These are phyloP conservation scores for Fusarium armeniacum DNA, from an alignment of 2,329 filamentous ascomycete genomes.

Conservation along the genomic window DNA sequence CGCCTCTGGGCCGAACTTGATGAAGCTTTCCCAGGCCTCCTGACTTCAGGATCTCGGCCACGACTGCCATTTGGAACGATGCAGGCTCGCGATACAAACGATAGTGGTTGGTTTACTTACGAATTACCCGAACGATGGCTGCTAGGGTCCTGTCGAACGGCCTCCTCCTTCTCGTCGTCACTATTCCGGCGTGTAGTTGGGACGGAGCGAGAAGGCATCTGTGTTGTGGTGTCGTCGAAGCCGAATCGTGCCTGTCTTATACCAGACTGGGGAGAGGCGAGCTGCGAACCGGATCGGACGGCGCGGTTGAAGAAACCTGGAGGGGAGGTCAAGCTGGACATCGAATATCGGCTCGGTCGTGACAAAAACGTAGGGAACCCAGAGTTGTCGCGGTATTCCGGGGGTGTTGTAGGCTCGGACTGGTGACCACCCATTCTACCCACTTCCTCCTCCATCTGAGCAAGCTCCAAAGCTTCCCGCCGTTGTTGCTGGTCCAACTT, in stretches of 20 bases:
- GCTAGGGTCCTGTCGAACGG: slow-evolving; percentile 76
- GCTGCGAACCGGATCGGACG: slow-evolving; percentile 81
- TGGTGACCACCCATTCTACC: slow-evolving; percentile 77
- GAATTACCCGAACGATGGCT: slow-evolving; percentile 81
- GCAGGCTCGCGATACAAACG: slow-evolving; percentile 3
- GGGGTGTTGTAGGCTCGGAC: slow-evolving; percentile 95
- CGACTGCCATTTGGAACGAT: slow-evolving; percentile 26
- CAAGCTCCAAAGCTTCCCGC: slow-evolving; percentile 85
- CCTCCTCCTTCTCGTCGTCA: slow-evolving; percentile 87
- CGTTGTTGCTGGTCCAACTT: slow-evolving; percentile 88
- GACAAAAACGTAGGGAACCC: slow-evolving; percentile 86
- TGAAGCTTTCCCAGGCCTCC: background rate
- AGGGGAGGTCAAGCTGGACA: slow-evolving; percentile 86
- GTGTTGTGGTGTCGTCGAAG: slow-evolving; percentile 68
- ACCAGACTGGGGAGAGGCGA: slow-evolving; percentile 81
- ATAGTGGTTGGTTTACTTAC: slow-evolving; percentile 69
- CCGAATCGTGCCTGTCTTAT: slow-evolving; percentile 71
- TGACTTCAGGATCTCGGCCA: slow-evolving; percentile 8
- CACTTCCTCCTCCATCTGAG: slow-evolving; percentile 86
- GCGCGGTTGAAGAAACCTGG: slow-evolving; percentile 81
- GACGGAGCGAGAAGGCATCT: slow-evolving; percentile 85
- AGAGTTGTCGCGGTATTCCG: slow-evolving; percentile 85
- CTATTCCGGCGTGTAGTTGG: slow-evolving; percentile 91
- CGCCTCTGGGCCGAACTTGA: background rate
- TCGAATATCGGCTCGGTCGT: slow-evolving; percentile 88